Percentiles rank a stretch among this genome's conserved stretches.
These are phyloP conservation scores for Claviceps digitariae DNA, from an alignment of 2,329 filamentous ascomycete species.

Conservation along the genomic window DNA sequence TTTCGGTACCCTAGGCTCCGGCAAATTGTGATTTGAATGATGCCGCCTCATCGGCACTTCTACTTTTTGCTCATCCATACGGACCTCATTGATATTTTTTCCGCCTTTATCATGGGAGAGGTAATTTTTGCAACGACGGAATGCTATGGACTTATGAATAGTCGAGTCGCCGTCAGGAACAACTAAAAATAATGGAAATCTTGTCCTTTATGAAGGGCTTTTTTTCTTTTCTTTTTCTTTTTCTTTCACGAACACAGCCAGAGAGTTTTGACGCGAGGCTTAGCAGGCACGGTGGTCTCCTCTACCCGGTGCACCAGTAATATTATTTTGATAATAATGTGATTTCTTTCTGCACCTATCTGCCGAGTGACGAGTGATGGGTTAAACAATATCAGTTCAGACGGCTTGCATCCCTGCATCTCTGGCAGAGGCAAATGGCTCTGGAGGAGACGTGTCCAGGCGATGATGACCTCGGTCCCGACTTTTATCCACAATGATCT, in stretches of 20 bases:
- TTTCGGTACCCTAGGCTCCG: background rate
- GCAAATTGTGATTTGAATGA: background rate
- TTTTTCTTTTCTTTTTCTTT: background rate
- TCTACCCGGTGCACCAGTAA: too few relatives aligned
- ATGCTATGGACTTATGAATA: background rate
- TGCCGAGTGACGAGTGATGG: too few relatives aligned
- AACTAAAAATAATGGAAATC: background rate
- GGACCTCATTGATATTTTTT: background rate
- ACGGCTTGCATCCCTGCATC: too few relatives aligned
- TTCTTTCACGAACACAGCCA: background rate
- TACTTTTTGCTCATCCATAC: background rate
- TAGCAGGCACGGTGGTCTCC: too few relatives aligned
- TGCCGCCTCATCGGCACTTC: background rate
- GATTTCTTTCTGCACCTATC: too few relatives aligned
- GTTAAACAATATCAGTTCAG: too few relatives aligned
- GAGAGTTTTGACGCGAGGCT: too few relatives aligned
- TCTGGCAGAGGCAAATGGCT: too few relatives aligned
- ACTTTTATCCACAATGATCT: too few relatives aligned
- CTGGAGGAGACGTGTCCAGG: too few relatives aligned
- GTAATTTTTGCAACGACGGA: background rate
- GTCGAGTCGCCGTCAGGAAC: background rate
- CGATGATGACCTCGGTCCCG: too few relatives aligned
- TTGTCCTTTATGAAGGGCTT: background rate
- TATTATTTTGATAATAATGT: too few relatives aligned
- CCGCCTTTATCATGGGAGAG: background rate